Evolutionary conservation across 78 protist species (phyloP).

Genomic region (Speleostelium caveatum): DNA sequence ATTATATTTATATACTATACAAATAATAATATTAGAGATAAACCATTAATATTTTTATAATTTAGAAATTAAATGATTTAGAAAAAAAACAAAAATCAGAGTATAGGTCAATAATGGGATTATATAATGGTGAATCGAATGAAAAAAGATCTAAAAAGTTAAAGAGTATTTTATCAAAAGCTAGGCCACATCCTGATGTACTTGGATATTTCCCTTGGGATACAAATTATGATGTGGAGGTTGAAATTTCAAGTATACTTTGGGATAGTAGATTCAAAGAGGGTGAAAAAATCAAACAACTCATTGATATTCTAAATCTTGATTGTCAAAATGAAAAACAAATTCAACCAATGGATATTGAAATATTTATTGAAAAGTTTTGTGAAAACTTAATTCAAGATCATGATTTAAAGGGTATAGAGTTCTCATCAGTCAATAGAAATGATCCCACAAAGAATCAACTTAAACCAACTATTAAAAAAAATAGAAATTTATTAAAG

Average conservation of each 20-base stretch:
- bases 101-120: constrained; percentile 7
- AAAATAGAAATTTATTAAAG: no score
- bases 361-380: constrained; percentile 50
- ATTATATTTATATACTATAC: background rate
- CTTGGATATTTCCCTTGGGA: constrained; percentile 51
- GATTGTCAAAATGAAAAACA: constrained; percentile 12
- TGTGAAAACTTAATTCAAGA: constrained; percentile 7
- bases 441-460: no score
- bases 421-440: no score
- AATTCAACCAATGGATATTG: constrained; percentile 61
- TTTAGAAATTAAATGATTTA: background rate
- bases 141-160: constrained; percentile 28
- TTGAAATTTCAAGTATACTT: background rate
- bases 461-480: no score
- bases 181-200: background rate
- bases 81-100: constrained; percentile 16
- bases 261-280: constrained; percentile 61
- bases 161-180: background rate
- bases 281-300: constrained; percentile 41
- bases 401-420: no score
- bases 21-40: background rate
- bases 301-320: constrained; percentile 14
- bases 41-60: background rate
- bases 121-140: background rate
- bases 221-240: constrained; percentile 27